These are phyloP conservation scores for Flaveria trinervia DNA, from an alignment of 129 eudicot species.

Conservation along the genomic window DNA sequence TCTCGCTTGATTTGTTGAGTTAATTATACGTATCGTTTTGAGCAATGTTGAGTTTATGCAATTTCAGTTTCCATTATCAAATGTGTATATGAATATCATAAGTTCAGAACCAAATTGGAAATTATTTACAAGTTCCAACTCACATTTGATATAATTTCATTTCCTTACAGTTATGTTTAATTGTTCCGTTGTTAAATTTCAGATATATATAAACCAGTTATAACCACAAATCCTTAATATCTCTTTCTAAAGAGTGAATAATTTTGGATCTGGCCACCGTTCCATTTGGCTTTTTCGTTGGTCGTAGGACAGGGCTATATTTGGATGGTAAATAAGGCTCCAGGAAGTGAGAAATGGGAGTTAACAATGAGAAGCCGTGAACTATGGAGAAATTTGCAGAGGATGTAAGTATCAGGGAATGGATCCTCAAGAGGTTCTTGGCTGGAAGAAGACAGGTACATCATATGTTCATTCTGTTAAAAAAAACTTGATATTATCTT, in stretches of 20 bases:
- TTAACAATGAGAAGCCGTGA: conserved; percentile 75
- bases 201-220: not conserved
- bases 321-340: conserved; percentile 88
- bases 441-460: conserved; percentile 92
- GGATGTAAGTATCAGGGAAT: conserved; percentile 51
- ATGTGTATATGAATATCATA: not conserved
- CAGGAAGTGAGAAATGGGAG: conserved; percentile 85
- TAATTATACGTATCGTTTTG: too few relatives aligned
- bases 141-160: not conserved
- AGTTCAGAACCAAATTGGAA: not conserved
- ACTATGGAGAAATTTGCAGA: conserved; percentile 70
- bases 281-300: conserved; percentile 31
- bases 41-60: too few relatives aligned
- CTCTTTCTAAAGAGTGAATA: conserved; percentile 13
- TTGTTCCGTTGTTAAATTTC: not conserved
- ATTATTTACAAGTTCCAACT: not conserved
- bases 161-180: not conserved
- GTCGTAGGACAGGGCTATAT: conserved; percentile 88
- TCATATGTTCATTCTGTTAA: not conserved
- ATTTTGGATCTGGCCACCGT: conserved; percentile 16
- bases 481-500: too few relatives aligned
- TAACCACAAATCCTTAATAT: not conserved
- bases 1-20: not conserved
- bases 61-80: not conserved
- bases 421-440: conserved; percentile 71